A percentile compares a stretch with the other conserved stretches of the same genome.
Conservation (phyloP, 75 land plant species). For the Cupressus sempervirens region DNA sequence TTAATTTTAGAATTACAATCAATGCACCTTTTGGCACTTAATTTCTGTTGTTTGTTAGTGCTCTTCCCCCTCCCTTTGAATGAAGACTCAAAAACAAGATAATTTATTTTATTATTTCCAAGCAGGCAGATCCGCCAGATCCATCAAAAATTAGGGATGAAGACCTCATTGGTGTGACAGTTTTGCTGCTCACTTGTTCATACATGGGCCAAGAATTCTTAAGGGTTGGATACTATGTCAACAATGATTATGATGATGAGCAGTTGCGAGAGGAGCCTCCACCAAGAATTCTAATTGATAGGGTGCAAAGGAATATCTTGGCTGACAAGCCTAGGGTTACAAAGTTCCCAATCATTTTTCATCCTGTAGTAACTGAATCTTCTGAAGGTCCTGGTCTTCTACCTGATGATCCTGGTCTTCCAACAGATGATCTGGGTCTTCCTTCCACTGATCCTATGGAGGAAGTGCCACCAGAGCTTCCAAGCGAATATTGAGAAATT, state of each 20-base stretch:
- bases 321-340: slow-evolving; percentile 95
- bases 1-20: background rate
- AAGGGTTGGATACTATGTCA: slow-evolving; percentile 93
- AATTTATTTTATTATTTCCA: background rate
- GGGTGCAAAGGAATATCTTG: slow-evolving; percentile 80
- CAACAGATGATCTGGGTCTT: background rate
- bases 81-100: background rate
- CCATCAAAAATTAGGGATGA: slow-evolving; percentile 88
- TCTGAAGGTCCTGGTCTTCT: background rate
- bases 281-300: slow-evolving; percentile 64
- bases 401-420: slow-evolving; percentile 1
- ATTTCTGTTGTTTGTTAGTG: background rate
- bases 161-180: slow-evolving; percentile 95
- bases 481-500: background rate
- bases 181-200: slow-evolving; percentile 85
- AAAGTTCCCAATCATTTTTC: slow-evolving; percentile 87
- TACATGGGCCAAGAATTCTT: slow-evolving; percentile 92
- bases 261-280: slow-evolving; percentile 89
- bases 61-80: background rate
- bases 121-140: slow-evolving; percentile 94
- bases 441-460: slow-evolving; percentile 2
- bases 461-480: background rate
- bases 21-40: background rate
- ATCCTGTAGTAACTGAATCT: background rate
- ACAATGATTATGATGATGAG: slow-evolving; percentile 93